Evolutionary conservation across 2,329 filamentous ascomycete genomes (phyloP), one percentile per base, ranked within the genome.

Genomic region (Stachybotrys elegans): DNA sequence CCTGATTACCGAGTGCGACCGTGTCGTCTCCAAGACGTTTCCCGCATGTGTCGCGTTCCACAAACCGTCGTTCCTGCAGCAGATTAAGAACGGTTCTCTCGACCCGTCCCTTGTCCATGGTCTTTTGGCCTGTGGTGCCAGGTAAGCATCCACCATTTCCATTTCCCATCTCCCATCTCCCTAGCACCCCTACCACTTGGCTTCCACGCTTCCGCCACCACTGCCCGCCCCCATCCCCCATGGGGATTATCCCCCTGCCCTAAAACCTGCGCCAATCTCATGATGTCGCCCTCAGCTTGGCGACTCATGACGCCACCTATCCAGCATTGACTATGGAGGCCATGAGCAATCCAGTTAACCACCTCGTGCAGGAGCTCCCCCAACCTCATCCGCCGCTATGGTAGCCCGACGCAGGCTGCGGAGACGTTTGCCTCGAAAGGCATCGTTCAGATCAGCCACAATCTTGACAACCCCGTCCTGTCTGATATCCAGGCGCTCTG

Each of bases 31-130:
- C 54, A 81, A 79, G 67, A 79, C 76, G 13, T 71, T 81, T 53
- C 78, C 78, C 31, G 76, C 78, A 49, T 81, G 76, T 57, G 76
- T 81, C 34, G 78, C 77, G 55, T 81, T 81, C 57, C 78, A 81
- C 66, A 81, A 80, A 64, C 77, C 78, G 7, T 77, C 77, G 3
- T 81, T 81, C 60, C 59, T 81, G 25, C 75, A 79, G 61, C 78
- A 80, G 57, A 68, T 81, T 41, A 81, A 80, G 66, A 76, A 69
- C 52, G 71, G 67, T 19, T 69, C 70, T 3, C 68, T 81, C 25
- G 78, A 81, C 46, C 65, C 72, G 22, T 75, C 74, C 39, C 74
- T 81, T 51, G 69, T 79, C 44, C 78, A 79, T 49, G 78, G 76
- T 13, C 70, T 81, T 25, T 64, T 81, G 53, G 76, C 76, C 39